Base-by-base conservation (phyloP, 2,329 filamentous ascomycete species). In the Trichoderma semiorbis region DNA sequence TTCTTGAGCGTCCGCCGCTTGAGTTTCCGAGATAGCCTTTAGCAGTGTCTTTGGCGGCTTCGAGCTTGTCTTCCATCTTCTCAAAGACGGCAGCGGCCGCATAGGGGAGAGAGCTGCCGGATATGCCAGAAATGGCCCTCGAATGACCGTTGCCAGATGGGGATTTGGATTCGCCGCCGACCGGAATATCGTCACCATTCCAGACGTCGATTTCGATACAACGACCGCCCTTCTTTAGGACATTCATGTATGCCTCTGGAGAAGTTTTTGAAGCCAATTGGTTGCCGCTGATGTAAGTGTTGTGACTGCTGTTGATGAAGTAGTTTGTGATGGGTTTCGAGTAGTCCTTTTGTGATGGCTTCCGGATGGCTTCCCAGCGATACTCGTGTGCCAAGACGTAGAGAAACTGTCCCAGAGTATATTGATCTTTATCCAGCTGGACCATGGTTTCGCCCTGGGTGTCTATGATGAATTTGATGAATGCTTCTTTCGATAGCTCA, bases 181-280 rank as follows among this genome's bases (percentile, higher is more conserved):
- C 14, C 4, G 81, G 78, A 57, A 80, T 80, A 21, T 84, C 80
- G 73, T 88, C 84, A 14, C 94, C 93, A 80, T 98, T 93, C 93
- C 95, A 97, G 3, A 98, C 94, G 78, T 98, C 95, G 70, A 98
- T 96, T 80, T 98, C 95, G 61, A 98, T 94, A 78, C 94, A 98
- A 73, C 95, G 90, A 78, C 95, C 97, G 62, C 93, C 93, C 66
- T 90, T 87, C 43, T 88, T 85, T 14, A 98, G 88, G 14, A 92
- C 93, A 78, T 90, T 89, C 75, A 87, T 91, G 81, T 98, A 98
- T 14, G 92, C 90, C 71, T 94, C 90, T 0, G 91, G 89, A 32
- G 92, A 94, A 72, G 93, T 92, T 72, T 90, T 89, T 61, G 93
- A 94, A 73, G 89, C 91, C 53, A 96, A 85, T 81, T 98, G 95